Evolutionary conservation across 169 alveolate genomes (phyloP), one percentile per base, ranked within the genome.

Genomic region (Babesia divergens): DNA sequence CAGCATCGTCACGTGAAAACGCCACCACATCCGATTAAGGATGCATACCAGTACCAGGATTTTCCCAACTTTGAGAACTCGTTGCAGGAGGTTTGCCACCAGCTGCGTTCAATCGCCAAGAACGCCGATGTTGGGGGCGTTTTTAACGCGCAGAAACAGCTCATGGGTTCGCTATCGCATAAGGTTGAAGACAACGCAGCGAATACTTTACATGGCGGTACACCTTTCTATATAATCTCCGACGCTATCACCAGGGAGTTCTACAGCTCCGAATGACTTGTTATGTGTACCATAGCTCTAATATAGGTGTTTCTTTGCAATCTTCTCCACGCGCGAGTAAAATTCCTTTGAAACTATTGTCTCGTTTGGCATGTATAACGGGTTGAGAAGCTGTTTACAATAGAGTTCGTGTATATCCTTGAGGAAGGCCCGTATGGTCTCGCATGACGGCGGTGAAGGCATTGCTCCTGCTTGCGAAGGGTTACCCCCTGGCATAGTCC

Each of bases 321-420:
- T 84, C 71, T 50, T 62, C 54, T 44, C 56, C 32, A 80, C 83
- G 22, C 74, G 47, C 34, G 16, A n/a, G 47, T 70, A 59, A 35
- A 80, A 80, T 8, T 80, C 69, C 22, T 34, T 13, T 22, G 76
- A 59, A 14, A 46, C 70, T 7, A 80, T 37, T 22, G 37, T 49
- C 29, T 44, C 74, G 49, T 80, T 60, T 28, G 88, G 90, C 40
- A 65, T 71, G 74, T 88, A 88, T 22, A 88, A 66, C 22, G 93
- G 93, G 65, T 88, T 88, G 66, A 80, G 49, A 20, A 88, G 67
- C 53, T 84, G 87, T 51, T 83, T 91, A 40, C 90, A 75, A 62
- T 86, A 89, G 37, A 89, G 89, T 82, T 92, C 96, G 71, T 92
- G 94, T 47, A 92, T 84, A 37, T 83, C 91, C 65, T 72, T 82